Conservation (phyloP, 106 monocot species). For the Ottelia alismoides region DNA sequence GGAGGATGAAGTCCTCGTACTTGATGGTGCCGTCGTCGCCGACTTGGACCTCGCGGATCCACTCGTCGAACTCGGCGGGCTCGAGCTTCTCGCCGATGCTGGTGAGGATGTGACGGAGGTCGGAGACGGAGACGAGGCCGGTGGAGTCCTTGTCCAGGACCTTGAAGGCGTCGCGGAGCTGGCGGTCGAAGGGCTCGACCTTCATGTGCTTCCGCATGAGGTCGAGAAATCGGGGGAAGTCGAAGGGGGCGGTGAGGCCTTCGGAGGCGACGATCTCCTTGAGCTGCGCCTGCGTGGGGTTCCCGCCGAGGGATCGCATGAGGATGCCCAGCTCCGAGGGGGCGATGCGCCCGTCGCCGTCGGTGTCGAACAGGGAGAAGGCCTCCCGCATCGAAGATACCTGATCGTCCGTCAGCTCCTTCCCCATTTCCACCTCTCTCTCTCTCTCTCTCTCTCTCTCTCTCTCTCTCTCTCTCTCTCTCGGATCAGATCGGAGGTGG, state of each 20-base stretch:
- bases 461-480: too few relatives aligned
- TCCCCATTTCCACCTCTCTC: too few relatives aligned
- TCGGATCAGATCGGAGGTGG: too few relatives aligned
- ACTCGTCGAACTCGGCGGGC: constrained; percentile 84
- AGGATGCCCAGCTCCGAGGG: constrained; percentile 90
- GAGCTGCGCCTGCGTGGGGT: constrained; percentile 93
- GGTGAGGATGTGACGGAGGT: constrained; percentile 81
- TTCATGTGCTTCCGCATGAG: constrained; percentile 68
- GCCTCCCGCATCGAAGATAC: constrained; percentile 89
- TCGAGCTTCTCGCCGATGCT: constrained; percentile 94
- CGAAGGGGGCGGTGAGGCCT: constrained; percentile 63
- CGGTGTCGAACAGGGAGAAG: constrained; percentile 86
- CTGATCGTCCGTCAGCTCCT: constrained; percentile 69
- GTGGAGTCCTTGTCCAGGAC: constrained; percentile 91
- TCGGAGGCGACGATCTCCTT: constrained; percentile 62
- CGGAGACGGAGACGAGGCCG: constrained; percentile 56
- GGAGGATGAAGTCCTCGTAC: constrained; percentile 91
- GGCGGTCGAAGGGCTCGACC: constrained; percentile 79
- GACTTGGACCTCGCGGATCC: constrained; percentile 96
- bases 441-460: too few relatives aligned
- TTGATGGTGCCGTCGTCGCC: constrained; percentile 56
- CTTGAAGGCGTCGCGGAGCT: constrained; percentile 81
- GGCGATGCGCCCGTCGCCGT: constrained; percentile 88
- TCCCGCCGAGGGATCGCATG: constrained; percentile 93
- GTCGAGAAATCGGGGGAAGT: constrained; percentile 82